phyloP scores from a whole-genome alignment of 2,329 filamentous ascomycete species.

The Monilinia laxa region DNA sequence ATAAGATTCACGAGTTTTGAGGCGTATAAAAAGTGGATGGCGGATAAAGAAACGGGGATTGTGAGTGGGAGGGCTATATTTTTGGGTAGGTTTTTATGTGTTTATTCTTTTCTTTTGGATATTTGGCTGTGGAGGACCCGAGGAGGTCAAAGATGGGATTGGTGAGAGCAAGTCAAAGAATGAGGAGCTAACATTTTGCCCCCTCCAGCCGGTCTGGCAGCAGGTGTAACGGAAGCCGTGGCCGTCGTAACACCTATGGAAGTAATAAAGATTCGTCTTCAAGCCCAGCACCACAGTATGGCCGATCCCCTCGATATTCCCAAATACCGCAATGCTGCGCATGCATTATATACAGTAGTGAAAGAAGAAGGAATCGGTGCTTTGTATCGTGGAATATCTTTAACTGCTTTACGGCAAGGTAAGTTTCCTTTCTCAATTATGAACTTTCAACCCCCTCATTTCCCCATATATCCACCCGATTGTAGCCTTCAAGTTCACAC shows the following conservation, averaged over 20 bases:
- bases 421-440: constrained; percentile 39
- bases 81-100: constrained; percentile 51
- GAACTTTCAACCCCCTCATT: neutral
- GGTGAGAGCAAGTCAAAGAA: neutral
- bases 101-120: constrained; percentile 42
- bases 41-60: constrained; percentile 63
- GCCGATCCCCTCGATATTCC: constrained; percentile 93
- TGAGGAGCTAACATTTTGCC: neutral
- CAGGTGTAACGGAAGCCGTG: constrained; percentile 94
- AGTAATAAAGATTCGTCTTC: constrained; percentile 96
- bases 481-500: neutral
- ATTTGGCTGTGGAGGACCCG: no score
- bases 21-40: constrained; percentile 82
- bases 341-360: constrained; percentile 80
- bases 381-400: constrained; percentile 87
- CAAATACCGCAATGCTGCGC: constrained; percentile 94
- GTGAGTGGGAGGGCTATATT: constrained; percentile 74
- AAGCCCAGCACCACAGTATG: constrained; percentile 97
- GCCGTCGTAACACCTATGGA: constrained; percentile 98
- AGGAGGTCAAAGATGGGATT: neutral
- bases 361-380: constrained; percentile 86
- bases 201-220: constrained; percentile 72
- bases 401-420: constrained; percentile 91
- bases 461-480: neutral
- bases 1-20: constrained; percentile 98